Conservation (phyloP, 1,284 basidiomycete species). For the Moesziomyces antarcticus region DNA sequence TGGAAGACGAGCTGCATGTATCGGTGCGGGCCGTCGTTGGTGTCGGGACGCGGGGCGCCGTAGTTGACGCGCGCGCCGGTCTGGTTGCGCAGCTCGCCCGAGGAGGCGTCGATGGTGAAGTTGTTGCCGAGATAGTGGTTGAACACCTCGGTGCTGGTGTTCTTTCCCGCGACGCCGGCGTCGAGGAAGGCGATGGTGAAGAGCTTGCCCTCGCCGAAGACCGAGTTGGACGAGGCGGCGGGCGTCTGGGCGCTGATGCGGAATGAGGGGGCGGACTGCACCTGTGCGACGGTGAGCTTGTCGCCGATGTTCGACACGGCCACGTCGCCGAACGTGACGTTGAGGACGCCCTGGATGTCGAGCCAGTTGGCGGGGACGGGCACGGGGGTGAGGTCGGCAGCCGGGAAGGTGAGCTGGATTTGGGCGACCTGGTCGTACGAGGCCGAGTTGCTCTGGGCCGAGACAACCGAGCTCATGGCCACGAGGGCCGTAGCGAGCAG, state of each 20-base stretch:
- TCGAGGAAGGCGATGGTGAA: conserved; percentile 50
- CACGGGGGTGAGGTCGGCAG: conserved; percentile 36
- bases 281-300: conserved; percentile 44
- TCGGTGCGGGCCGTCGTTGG: conserved; percentile 52
- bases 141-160: conserved; percentile 30
- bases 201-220: conserved; percentile 32
- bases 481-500: conserved; percentile 37
- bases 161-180: conserved; percentile 48
- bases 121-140: conserved; percentile 52
- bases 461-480: conserved; percentile 34
- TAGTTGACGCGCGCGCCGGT: conserved; percentile 40
- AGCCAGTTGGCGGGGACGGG: conserved; percentile 40
- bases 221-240: conserved; percentile 11
- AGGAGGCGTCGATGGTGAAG: conserved; percentile 28
- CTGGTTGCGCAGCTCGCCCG: conserved; percentile 33
- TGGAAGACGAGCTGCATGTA: conserved; percentile 59
- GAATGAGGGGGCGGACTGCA: conserved; percentile 44
- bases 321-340: conserved; percentile 45
- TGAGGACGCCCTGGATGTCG: conserved; percentile 53
- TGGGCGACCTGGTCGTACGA: conserved; percentile 43
- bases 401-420: conserved; percentile 51
- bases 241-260: conserved; percentile 36
- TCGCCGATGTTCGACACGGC: conserved; percentile 44
- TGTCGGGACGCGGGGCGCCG: conserved; percentile 43
- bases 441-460: conserved; percentile 41